Evolutionary conservation across 2,329 filamentous ascomycete species (phyloP).

Genomic region (Blastomyces percursus): DNA sequence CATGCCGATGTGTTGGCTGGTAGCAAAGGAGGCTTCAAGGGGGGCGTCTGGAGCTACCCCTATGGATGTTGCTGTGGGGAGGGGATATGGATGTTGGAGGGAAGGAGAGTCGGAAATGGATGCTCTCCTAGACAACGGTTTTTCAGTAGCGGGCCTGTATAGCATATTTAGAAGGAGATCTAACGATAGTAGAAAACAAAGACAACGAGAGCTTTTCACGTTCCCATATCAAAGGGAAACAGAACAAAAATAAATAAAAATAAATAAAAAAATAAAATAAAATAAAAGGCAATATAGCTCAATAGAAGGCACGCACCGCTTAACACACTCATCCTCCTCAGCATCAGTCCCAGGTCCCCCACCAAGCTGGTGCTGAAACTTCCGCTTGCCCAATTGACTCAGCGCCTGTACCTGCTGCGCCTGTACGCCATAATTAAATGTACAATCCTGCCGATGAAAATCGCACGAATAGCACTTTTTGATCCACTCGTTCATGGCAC

Average conservation of each 20-base stretch:
- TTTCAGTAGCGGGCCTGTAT: conserved; percentile 1
- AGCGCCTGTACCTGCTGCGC: background rate
- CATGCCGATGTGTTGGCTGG: conserved; percentile 34
- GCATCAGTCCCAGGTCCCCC: conserved; percentile 22
- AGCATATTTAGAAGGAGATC: background rate
- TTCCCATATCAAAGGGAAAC: background rate
- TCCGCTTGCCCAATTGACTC: conserved; percentile 29
- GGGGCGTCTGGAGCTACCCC: conserved; percentile 9
- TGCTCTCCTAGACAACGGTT: background rate
- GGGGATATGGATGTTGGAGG: conserved; percentile 9
- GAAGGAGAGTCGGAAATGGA: background rate
- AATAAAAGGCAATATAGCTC: background rate
- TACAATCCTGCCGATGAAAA: conserved; percentile 36
- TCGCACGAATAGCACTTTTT: conserved; percentile 37
- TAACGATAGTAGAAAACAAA: background rate
- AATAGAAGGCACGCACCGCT: background rate
- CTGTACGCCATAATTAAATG: conserved; percentile 23
- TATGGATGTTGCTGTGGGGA: background rate
- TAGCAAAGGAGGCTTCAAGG: conserved; percentile 21
- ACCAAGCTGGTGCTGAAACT: conserved; percentile 23
- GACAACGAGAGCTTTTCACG: background rate
- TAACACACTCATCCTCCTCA: conserved; percentile 24
- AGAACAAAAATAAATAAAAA: background rate
- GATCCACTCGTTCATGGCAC: conserved; percentile 35
- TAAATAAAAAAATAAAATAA: too few species aligned